A percentile compares a stretch with the other conserved stretches of the same genome.
phyloP scores from a whole-genome alignment of 257 asterid species.

The Fraxinus anomala region DNA sequence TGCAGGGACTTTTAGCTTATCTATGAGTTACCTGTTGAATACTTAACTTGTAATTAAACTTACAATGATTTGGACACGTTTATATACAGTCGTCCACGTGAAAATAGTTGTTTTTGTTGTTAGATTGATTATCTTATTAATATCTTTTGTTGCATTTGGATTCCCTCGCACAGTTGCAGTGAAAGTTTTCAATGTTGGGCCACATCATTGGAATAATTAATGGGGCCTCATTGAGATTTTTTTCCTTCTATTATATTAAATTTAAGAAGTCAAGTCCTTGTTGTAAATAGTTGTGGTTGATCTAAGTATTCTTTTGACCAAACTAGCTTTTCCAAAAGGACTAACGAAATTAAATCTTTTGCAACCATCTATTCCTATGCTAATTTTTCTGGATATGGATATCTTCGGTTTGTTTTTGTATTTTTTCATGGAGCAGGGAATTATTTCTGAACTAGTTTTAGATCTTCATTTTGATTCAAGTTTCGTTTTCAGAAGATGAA shows the following conservation, averaged over 20 bases:
- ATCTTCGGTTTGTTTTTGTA: too few relatives aligned
- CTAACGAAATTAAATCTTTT: background rate
- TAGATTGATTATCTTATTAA: constrained; percentile 1
- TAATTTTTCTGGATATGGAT: too few relatives aligned
- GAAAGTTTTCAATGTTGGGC: background rate
- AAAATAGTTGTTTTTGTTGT: background rate
- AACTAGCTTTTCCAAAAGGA: background rate
- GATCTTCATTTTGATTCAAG: background rate
- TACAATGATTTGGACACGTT: background rate
- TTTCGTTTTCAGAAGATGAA: background rate
- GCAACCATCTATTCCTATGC: background rate
- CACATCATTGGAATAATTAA: background rate
- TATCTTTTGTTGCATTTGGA: constrained; percentile 3
- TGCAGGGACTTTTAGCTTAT: constrained; percentile 9
- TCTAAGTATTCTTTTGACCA: background rate
- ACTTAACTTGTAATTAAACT: constrained; percentile 18
- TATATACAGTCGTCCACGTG: background rate
- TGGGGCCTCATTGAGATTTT: background rate
- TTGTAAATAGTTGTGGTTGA: too few relatives aligned
- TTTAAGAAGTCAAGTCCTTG: too few relatives aligned
- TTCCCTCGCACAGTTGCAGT: background rate
- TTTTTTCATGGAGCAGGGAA: too few relatives aligned
- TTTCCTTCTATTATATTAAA: too few relatives aligned
- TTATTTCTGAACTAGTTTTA: background rate
- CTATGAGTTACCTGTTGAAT: background rate